Evolutionary conservation across 371 early-diverging fungal species (phyloP).

Genomic region (Synchytrium microbalum): DNA sequence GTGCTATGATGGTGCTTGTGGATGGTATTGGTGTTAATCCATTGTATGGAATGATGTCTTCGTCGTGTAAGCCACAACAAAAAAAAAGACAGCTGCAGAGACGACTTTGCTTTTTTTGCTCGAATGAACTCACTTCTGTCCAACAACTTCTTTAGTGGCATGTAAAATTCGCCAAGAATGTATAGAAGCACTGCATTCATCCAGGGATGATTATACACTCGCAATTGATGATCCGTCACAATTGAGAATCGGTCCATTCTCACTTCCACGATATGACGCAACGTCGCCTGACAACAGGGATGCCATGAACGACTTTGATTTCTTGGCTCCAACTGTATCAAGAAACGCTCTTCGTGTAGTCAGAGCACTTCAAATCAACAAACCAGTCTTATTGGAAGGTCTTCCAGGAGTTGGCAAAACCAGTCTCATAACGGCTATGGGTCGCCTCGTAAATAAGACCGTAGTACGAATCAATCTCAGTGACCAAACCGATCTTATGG

Average conservation of each 20-base stretch:
- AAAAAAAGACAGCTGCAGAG: neutral
- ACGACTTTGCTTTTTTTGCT: no score
- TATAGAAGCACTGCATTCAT: no score
- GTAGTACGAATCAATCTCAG: constrained; percentile 97
- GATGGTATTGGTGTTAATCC: constrained; percentile 91
- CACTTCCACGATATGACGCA: no score
- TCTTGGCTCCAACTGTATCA: constrained; percentile 84
- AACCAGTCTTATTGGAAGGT: constrained; percentile 97
- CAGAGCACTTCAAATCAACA: constrained; percentile 81
- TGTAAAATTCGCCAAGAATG: no score
- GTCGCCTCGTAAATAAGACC: constrained; percentile 68
- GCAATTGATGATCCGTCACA: no score
- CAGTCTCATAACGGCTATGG: constrained; percentile 81
- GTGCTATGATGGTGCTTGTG: constrained; percentile 86
- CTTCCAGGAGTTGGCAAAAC: constrained; percentile 92
- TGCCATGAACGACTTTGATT: constrained; percentile 62
- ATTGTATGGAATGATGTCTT: constrained; percentile 49
- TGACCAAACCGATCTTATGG: constrained; percentile 99
- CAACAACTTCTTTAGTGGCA: no score
- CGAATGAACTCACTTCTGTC: no score
- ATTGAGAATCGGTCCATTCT: no score
- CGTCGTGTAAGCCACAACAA: neutral
- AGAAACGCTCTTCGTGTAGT: constrained; percentile 87
- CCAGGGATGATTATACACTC: no score
- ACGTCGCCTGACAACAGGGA: no score